A percentile compares a stretch with the other conserved stretches of the same genome.
Evolutionary conservation across 1,284 basidiomycete species (phyloP).

Genomic region (Hymenochaete sp.): DNA sequence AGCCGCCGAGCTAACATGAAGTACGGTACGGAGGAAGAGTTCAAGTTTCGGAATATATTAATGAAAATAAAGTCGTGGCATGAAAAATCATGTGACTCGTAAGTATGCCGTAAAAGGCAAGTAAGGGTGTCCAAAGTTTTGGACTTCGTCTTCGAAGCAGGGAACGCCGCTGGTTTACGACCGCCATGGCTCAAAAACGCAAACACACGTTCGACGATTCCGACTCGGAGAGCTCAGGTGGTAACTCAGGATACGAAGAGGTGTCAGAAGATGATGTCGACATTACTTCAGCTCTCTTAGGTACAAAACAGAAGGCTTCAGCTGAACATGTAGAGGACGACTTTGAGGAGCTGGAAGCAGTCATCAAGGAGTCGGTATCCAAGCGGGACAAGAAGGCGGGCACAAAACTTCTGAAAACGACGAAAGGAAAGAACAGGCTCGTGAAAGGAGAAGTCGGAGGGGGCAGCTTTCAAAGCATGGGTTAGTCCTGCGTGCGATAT

Average conservation of each 20-base stretch:
- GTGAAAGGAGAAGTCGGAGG: constrained; percentile 69
- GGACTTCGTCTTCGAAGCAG: too few relatives aligned
- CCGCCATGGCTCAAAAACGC: too few relatives aligned
- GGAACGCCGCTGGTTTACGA: too few relatives aligned
- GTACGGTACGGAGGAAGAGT: too few relatives aligned
- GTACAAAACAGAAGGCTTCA: constrained; percentile 26
- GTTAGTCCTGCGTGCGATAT: constrained; percentile 33
- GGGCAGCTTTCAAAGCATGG: constrained; percentile 85
- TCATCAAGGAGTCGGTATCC: constrained; percentile 56
- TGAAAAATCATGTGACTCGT: too few relatives aligned
- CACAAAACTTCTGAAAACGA: constrained; percentile 60
- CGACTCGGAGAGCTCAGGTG: constrained; percentile 9
- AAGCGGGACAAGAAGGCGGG: constrained; percentile 63
- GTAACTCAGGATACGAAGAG: background rate
- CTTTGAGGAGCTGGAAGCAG: constrained; percentile 49
- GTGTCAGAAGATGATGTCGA: constrained; percentile 33
- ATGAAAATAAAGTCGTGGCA: too few relatives aligned
- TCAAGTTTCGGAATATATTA: too few relatives aligned
- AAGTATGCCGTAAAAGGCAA: too few relatives aligned
- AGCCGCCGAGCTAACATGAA: too few relatives aligned
- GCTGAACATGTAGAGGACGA: constrained; percentile 27
- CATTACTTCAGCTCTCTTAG: constrained; percentile 37
- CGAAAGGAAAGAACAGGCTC: constrained; percentile 57
- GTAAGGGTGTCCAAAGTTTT: too few relatives aligned
- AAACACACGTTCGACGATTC: constrained; percentile 8